These are phyloP conservation scores for Ceriops zippeliana DNA, from an alignment of 345 rosid species.

Conservation along the genomic window DNA sequence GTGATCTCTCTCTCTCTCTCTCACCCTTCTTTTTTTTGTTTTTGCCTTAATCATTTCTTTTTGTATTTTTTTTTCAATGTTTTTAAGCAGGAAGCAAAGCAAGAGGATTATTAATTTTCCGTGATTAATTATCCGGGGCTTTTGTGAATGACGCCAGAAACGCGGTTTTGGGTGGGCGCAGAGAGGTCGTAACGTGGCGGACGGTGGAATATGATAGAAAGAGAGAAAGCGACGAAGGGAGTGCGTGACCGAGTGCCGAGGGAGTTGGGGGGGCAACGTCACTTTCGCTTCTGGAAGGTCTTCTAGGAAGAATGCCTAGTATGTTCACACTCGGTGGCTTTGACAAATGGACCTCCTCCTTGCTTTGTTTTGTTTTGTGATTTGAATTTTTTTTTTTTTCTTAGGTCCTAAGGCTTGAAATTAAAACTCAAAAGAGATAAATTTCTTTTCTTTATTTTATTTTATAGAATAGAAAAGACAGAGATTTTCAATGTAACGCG, in stretches of 20 bases:
- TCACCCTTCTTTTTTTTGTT: neutral
- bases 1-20: neutral
- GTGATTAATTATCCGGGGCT: neutral
- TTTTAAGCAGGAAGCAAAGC: no score
- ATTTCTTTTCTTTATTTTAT: no score
- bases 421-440: no score
- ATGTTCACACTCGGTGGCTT: conserved; percentile 24
- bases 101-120: neutral
- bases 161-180: conserved; percentile 31
- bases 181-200: conserved; percentile 19
- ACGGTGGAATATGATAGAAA: conserved; percentile 3
- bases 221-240: conserved; percentile 6
- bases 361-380: neutral
- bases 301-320: neutral
- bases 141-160: conserved; percentile 29
- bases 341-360: neutral
- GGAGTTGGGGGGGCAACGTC: neutral
- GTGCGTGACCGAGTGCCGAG: no score
- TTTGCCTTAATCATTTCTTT: neutral
- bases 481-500: no score
- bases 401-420: conserved; percentile 23
- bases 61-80: neutral
- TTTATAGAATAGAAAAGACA: neutral
- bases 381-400: neutral
- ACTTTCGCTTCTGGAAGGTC: conserved; percentile 28